Conservation (phyloP, 2,329 filamentous ascomycete species). For the Diaporthe citrichinensis region DNA sequence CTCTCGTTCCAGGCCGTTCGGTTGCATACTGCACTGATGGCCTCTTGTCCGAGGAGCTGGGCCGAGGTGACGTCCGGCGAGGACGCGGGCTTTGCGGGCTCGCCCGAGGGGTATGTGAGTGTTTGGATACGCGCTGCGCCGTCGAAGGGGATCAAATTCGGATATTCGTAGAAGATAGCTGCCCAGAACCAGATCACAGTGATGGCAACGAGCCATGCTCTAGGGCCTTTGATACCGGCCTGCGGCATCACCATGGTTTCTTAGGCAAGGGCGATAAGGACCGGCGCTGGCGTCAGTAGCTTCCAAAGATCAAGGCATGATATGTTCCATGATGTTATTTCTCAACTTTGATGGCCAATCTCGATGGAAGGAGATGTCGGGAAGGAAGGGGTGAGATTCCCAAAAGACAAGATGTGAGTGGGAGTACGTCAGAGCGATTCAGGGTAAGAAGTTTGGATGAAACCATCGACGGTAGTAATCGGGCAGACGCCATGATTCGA, state of each 20-base stretch:
- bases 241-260: background rate
- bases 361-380: background rate
- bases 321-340: background rate
- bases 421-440: background rate
- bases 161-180: constrained; percentile 3
- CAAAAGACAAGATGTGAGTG: background rate
- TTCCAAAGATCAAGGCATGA: background rate
- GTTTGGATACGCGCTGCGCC: background rate
- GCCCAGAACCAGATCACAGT: background rate
- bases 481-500: background rate
- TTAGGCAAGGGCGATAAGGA: too few species aligned
- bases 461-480: background rate
- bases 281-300: background rate
- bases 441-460: background rate
- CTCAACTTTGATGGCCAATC: background rate
- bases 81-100: background rate
- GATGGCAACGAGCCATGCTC: background rate
- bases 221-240: background rate
- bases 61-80: background rate
- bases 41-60: background rate
- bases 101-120: background rate
- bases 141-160: background rate
- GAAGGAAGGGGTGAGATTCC: too few species aligned
- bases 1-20: constrained; percentile 10
- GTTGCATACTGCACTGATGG: constrained; percentile 7